A percentile compares a stretch with the other conserved stretches of the same genome.
Evolutionary conservation across 495 filamentous ascomycete genomes (phyloP).

Genomic region (Xanthoparmelia taractica): DNA sequence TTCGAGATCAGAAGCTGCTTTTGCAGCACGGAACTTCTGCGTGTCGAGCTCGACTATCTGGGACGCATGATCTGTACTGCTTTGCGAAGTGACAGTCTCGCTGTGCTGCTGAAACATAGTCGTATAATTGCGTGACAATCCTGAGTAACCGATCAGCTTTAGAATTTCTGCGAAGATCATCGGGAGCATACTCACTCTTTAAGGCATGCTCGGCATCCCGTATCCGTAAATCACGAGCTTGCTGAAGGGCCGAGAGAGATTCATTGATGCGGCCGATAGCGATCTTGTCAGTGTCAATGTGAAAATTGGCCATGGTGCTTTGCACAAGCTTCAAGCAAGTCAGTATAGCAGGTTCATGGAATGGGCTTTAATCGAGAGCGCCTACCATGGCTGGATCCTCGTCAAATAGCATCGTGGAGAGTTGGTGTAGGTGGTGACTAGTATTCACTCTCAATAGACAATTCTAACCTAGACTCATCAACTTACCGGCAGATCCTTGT

Average conservation of each 20-base stretch:
- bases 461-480: neutral
- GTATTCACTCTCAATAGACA: neutral
- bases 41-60: constrained; percentile 80
- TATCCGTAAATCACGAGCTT: constrained; percentile 68
- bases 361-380: constrained; percentile 11
- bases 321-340: constrained; percentile 61
- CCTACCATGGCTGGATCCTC: constrained; percentile 81
- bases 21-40: constrained; percentile 90
- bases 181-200: constrained; percentile 40
- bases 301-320: constrained; percentile 88
- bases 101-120: constrained; percentile 61
- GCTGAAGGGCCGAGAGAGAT: constrained; percentile 68
- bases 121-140: constrained; percentile 63
- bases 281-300: constrained; percentile 78
- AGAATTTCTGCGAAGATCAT: neutral
- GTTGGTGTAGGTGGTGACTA: neutral
- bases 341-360: constrained; percentile 22
- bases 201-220: constrained; percentile 62
- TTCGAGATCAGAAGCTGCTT: constrained; percentile 78
- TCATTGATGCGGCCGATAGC: constrained; percentile 80
- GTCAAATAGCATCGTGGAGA: constrained; percentile 84
- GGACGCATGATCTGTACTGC: constrained; percentile 65
- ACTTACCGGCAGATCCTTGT: neutral
- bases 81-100: constrained; percentile 62
- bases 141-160: constrained; percentile 24